These are phyloP conservation scores for Raphanus hybrid DNA, from an alignment of 441 rosid genomes.

Conservation along the genomic window DNA sequence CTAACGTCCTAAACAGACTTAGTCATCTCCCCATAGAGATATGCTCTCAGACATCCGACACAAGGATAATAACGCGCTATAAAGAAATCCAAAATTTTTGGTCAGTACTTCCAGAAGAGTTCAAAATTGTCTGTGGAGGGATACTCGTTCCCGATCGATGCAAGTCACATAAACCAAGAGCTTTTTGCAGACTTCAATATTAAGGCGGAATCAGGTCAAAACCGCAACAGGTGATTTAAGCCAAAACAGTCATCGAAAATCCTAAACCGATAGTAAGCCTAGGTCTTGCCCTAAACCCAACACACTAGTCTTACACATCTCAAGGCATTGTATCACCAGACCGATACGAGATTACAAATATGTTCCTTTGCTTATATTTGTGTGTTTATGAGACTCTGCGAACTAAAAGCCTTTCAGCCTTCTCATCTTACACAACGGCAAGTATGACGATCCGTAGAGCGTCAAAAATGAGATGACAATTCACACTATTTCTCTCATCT, in stretches of 20 bases:
- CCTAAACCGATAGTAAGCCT: background rate
- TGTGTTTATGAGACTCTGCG: no score
- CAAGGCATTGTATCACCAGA: no score
- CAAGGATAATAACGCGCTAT: background rate
- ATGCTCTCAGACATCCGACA: background rate
- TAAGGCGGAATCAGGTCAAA: background rate
- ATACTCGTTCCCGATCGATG: no score
- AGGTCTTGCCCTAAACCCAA: background rate
- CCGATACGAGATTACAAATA: no score
- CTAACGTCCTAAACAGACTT: background rate
- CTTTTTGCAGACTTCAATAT: no score
- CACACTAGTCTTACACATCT: background rate
- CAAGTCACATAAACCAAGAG: no score
- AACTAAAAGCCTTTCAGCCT: no score
- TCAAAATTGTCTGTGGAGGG: background rate
- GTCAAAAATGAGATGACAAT: no score
- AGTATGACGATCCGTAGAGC: no score
- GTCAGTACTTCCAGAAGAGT: background rate
- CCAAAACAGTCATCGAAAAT: background rate
- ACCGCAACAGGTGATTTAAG: background rate
- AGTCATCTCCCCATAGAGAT: background rate
- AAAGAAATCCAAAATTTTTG: background rate
- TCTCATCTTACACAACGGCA: background rate
- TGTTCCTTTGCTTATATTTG: no score
- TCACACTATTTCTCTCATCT: no score